Conservation (phyloP, 306 rosid genomes). For the Malus domestica region ASM211411v1 NC_041798.1:27316501-27317000, state of each 20-base stretch:
- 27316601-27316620: background rate
- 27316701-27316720: conserved; percentile 99
- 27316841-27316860: background rate
- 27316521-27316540: background rate
- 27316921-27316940: background rate
- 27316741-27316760: conserved; percentile 71
- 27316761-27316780: conserved; percentile 66
- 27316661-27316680: conserved; percentile 76
- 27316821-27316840: background rate
- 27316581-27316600: background rate
- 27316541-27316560: background rate
- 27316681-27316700: conserved; percentile 87
- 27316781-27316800: background rate
- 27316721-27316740: conserved; percentile 79
- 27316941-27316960: background rate
- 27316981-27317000: background rate
- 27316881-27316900: conserved; percentile 15
- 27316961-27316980: background rate
- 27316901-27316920: background rate
- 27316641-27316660: conserved; percentile 15
- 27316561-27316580: background rate
- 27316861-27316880: background rate
- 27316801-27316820: conserved; percentile 17
- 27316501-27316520: background rate
- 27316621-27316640: conserved; percentile 3